These are phyloP conservation scores for Boletus edulis DNA, from an alignment of 768 basidiomycete genomes.

Conservation along the genomic window DNA sequence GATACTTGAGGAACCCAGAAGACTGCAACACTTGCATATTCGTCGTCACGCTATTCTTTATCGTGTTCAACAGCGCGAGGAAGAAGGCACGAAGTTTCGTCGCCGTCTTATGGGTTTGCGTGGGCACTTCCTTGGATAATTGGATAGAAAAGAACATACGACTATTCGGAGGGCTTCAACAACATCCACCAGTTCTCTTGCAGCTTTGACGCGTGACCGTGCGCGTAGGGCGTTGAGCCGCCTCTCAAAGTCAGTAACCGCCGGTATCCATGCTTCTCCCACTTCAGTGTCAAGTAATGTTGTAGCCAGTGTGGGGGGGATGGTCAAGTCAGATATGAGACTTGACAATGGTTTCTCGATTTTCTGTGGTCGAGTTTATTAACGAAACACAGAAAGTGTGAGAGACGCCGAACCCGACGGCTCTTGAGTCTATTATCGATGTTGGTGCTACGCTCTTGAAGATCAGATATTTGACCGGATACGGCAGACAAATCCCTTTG, in stretches of 20 bases:
- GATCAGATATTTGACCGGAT: constrained; percentile 93
- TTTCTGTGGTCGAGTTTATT: constrained; percentile 48
- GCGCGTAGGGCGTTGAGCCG: constrained; percentile 65
- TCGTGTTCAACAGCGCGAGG: constrained; percentile 76
- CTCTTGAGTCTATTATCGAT: constrained; percentile 87
- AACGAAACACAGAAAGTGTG: not conserved
- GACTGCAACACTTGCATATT: constrained; percentile 94
- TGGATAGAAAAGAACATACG: constrained; percentile 44
- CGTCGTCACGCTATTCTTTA: constrained; percentile 78
- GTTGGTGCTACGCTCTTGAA: constrained; percentile 86
- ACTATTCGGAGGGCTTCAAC: constrained; percentile 86
- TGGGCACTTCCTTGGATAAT: constrained; percentile 1
- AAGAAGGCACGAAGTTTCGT: constrained; percentile 89
- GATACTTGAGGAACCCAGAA: constrained; percentile 80
- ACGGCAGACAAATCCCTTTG: constrained; percentile 93
- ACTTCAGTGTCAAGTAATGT: constrained; percentile 83
- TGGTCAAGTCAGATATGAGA: constrained; percentile 74
- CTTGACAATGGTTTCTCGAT: constrained; percentile 86
- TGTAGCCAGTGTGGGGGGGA: constrained; percentile 76
- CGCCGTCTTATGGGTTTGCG: constrained; percentile 59
- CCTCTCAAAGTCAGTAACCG: constrained; percentile 78
- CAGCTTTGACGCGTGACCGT: constrained; percentile 82
- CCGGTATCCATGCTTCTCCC: constrained; percentile 83
- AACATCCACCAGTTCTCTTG: constrained; percentile 78
- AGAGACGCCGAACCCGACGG: constrained; percentile 59